Evolutionary conservation across 306 rosid species (phyloP).

Genomic region (Cicer pinnatifidum): DNA sequence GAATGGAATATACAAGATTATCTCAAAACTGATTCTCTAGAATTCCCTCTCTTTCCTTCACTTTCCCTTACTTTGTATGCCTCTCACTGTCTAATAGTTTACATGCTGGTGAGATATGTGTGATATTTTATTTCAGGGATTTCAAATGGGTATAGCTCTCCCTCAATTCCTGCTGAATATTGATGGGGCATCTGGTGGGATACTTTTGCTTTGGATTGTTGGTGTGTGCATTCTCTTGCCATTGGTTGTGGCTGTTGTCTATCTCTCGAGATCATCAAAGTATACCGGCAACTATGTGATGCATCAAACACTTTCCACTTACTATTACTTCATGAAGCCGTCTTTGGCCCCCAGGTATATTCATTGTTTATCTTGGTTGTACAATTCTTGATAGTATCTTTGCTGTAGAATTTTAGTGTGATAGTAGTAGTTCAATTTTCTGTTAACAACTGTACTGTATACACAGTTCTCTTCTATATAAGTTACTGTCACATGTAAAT

Average conservation of each 20-base stretch:
- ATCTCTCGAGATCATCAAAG: conserved; percentile 94
- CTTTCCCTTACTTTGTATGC: background rate
- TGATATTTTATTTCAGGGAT: conserved; percentile 70
- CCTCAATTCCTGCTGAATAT: conserved; percentile 87
- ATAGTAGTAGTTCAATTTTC: background rate
- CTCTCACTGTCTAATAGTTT: conserved; percentile 1
- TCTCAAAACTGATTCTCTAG: background rate
- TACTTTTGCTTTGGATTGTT: conserved; percentile 94
- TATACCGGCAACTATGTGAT: conserved; percentile 96
- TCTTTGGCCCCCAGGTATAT: conserved; percentile 93
- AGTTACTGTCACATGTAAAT: background rate
- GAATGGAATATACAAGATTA: background rate
- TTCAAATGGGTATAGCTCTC: conserved; percentile 99
- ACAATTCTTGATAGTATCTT: too few species aligned
- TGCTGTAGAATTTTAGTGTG: too few species aligned
- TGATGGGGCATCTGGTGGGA: conserved; percentile 94
- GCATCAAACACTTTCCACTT: conserved; percentile 92
- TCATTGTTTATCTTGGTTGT: conserved; percentile 1
- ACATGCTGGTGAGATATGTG: conserved; percentile 33
- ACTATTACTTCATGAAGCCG: conserved; percentile 90
- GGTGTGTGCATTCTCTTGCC: conserved; percentile 98
- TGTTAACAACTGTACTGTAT: background rate
- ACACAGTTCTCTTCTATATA: background rate
- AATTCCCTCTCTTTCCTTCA: background rate
- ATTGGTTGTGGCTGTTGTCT: conserved; percentile 86